These are phyloP conservation scores for Stenocarpella maydis DNA, from an alignment of 2,329 filamentous ascomycete species.

Conservation along the genomic window DNA sequence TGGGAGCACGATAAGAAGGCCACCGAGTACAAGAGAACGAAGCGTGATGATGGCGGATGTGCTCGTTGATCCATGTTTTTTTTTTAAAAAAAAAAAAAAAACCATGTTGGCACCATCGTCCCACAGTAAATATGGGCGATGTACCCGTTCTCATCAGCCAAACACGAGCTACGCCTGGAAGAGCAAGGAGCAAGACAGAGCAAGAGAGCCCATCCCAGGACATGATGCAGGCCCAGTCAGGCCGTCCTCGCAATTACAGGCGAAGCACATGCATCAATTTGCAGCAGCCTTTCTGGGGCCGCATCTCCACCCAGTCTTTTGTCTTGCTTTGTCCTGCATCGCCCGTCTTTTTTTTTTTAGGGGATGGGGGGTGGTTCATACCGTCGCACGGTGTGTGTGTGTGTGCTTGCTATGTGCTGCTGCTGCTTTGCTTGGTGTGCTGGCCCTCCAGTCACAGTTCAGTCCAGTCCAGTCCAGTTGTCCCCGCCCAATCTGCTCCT, in stretches of 20 bases:
- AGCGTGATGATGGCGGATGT: neutral
- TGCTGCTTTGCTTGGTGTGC: neutral
- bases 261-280: constrained; percentile 22
- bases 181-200: constrained; percentile 4
- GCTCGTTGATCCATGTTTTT: no score
- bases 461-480: no score
- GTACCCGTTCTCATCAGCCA: constrained; percentile 10
- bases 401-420: no score
- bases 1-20: neutral
- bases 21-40: neutral
- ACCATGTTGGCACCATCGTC: neutral
- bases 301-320: constrained; percentile 14
- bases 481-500: constrained; percentile 5
- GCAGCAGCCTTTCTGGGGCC: constrained; percentile 17
- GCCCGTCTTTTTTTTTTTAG: constrained; percentile 17
- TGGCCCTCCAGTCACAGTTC: no score
- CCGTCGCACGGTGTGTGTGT: neutral
- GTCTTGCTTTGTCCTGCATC: neutral
- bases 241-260: constrained; percentile 21
- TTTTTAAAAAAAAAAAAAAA: neutral
- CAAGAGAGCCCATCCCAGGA: constrained; percentile 8
- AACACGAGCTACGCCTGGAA: constrained; percentile 23
- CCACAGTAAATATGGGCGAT: neutral
- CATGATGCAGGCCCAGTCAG: constrained; percentile 22
- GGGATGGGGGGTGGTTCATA: neutral